Percentiles rank a stretch among this genome's conserved stretches.
Evolutionary conservation across 495 filamentous ascomycete genomes (phyloP).

Genomic region (Hypoxylon crocopeplum): DNA sequence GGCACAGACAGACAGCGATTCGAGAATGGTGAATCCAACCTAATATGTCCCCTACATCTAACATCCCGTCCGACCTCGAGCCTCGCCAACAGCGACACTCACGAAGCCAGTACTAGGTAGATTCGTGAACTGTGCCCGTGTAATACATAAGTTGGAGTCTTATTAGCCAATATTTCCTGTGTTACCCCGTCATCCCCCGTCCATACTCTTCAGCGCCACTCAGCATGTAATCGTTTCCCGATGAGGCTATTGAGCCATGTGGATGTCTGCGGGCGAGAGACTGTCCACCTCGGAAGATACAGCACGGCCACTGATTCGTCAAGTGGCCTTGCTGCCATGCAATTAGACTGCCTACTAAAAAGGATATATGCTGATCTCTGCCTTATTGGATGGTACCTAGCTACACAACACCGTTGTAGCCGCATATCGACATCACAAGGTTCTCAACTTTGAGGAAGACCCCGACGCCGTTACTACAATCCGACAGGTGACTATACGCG

Average conservation of each 20-base stretch:
- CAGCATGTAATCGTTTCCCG: background rate
- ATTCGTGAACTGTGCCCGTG: background rate
- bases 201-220: conserved; percentile 6
- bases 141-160: background rate
- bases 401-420: background rate
- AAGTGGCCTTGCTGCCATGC: background rate
- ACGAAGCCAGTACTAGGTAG: background rate
- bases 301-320: background rate
- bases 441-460: background rate
- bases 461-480: background rate
- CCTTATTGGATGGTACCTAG: background rate
- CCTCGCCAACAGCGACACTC: background rate
- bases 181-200: background rate
- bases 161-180: background rate
- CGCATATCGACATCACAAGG: conserved; percentile 1
- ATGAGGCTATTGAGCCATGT: background rate
- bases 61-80: background rate
- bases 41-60: too few relatives aligned
- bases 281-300: too few relatives aligned
- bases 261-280: background rate
- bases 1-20: background rate
- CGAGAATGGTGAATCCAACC: too few relatives aligned
- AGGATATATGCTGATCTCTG: background rate
- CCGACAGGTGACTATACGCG: too few relatives aligned
- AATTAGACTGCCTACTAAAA: background rate